Conservation (phyloP, 1,139 yeast species). For the Pneumocystis canis region DNA sequence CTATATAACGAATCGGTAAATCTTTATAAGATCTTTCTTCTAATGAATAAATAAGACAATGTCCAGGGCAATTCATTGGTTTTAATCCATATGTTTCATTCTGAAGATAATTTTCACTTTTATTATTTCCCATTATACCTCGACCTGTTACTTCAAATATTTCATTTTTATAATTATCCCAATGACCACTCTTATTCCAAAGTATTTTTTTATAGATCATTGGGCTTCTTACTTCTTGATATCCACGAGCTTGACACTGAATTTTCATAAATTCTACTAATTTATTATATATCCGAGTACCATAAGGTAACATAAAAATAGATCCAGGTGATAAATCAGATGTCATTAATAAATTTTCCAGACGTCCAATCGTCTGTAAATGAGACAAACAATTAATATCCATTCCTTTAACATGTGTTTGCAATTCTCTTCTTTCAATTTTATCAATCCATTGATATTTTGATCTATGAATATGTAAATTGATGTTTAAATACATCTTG, state of each 20-base stretch:
- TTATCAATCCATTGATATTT: neutral
- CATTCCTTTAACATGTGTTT: neutral
- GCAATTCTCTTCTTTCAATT: neutral
- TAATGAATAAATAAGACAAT: conserved; percentile 73
- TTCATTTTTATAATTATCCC: conserved; percentile 93
- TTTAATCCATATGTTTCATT: conserved; percentile 52
- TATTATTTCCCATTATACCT: neutral
- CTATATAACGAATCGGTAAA: conserved; percentile 91
- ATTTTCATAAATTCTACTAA: conserved; percentile 60
- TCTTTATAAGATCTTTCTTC: conserved; percentile 88
- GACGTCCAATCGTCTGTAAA: conserved; percentile 24
- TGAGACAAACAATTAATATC: conserved; percentile 13
- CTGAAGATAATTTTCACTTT: neutral
- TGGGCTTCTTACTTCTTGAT: conserved; percentile 95
- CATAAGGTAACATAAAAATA: conserved; percentile 97
- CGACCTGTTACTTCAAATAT: conserved; percentile 95
- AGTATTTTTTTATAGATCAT: conserved; percentile 89
- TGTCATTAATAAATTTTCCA: conserved; percentile 53
- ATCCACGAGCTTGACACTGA: conserved; percentile 83
- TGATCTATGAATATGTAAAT: neutral
- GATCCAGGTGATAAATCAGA: conserved; percentile 75
- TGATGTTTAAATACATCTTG: neutral
- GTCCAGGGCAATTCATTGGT: conserved; percentile 95
- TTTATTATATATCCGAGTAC: conserved; percentile 85
- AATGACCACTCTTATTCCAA: conserved; percentile 97